A percentile compares a stretch with the other conserved stretches of the same genome.
Conservation (phyloP, 176 grass and related monocot genomes). For the Oryza glaberrima region DNA sequence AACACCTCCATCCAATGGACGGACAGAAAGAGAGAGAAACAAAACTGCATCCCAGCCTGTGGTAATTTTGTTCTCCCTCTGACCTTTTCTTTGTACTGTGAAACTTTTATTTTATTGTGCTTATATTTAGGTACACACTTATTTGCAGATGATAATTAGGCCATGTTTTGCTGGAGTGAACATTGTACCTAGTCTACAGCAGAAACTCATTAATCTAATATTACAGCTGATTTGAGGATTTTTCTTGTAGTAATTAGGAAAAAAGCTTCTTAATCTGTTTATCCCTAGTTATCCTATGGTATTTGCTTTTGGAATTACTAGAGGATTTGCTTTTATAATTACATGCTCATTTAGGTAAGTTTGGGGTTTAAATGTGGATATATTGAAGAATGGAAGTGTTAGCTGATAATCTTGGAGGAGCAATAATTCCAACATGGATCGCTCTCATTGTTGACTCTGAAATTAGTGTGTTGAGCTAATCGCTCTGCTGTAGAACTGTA, state of each 20-base stretch:
- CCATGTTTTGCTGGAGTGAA: conserved; percentile 6
- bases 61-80: conserved; percentile 58
- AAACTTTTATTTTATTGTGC: not conserved
- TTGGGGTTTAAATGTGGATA: not conserved
- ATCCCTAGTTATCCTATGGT: not conserved
- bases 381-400: conserved; percentile 5
- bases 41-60: conserved; percentile 45
- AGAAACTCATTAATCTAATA: not conserved
- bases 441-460: conserved; percentile 6
- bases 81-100: not conserved
- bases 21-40: conserved; percentile 37
- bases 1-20: conserved; percentile 44
- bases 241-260: conserved; percentile 17
- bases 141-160: conserved; percentile 9
- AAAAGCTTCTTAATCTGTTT: too few relatives aligned
- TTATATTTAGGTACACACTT: conserved; percentile 5
- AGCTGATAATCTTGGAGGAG: conserved; percentile 17
- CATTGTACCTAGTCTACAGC: not conserved
- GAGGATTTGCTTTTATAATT: not conserved
- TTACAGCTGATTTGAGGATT: not conserved
- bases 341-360: not conserved
- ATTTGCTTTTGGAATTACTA: not conserved
- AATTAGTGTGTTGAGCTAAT: not conserved
- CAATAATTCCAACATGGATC: not conserved
- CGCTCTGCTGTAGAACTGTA: conserved; percentile 3